Percentiles rank a stretch among this genome's conserved stretches.
phyloP scores from a whole-genome alignment of 768 basidiomycete genomes.

The Crassisporium funariophilum region DNA sequence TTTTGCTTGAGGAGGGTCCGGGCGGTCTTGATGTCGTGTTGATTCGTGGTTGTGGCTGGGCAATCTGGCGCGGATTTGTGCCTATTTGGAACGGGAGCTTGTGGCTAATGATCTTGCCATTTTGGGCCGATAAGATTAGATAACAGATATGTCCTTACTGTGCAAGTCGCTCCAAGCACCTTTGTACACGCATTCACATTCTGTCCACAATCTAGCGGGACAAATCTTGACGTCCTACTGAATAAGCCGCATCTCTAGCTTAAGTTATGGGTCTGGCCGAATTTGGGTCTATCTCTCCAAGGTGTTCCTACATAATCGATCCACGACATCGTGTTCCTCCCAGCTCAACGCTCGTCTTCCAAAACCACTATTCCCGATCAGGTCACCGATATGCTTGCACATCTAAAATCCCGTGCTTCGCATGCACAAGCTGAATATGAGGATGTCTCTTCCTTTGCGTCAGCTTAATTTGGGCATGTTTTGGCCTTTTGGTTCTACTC shows the following conservation, averaged over 20 bases:
- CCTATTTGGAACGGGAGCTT: no score
- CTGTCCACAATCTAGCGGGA: constrained; percentile 48
- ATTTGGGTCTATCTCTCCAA: no score
- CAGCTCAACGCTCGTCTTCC: constrained; percentile 29
- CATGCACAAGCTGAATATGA: constrained; percentile 26
- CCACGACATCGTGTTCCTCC: constrained; percentile 49
- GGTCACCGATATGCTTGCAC: constrained; percentile 37
- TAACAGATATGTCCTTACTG: no score
- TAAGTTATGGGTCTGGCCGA: no score
- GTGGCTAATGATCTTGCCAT: no score
- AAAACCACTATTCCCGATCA: constrained; percentile 43
- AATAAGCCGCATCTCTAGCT: constrained; percentile 59
- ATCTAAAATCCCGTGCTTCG: constrained; percentile 30
- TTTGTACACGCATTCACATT: no score
- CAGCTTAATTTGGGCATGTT: constrained; percentile 65
- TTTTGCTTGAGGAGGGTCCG: constrained; percentile 31
- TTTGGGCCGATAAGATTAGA: no score
- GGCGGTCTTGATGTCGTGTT: constrained; percentile 28
- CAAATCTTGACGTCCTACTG: constrained; percentile 69
- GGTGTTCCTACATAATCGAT: constrained; percentile 45
- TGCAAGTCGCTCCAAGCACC: no score
- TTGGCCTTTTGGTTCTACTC: constrained; percentile 73
- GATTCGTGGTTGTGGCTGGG: constrained; percentile 16
- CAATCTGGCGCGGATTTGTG: background rate
- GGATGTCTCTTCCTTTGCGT: constrained; percentile 41